Percentiles rank a stretch among this genome's conserved stretches.
phyloP scores from a whole-genome alignment of 2,329 filamentous ascomycete species.

The Huntiella omanensis region DNA sequence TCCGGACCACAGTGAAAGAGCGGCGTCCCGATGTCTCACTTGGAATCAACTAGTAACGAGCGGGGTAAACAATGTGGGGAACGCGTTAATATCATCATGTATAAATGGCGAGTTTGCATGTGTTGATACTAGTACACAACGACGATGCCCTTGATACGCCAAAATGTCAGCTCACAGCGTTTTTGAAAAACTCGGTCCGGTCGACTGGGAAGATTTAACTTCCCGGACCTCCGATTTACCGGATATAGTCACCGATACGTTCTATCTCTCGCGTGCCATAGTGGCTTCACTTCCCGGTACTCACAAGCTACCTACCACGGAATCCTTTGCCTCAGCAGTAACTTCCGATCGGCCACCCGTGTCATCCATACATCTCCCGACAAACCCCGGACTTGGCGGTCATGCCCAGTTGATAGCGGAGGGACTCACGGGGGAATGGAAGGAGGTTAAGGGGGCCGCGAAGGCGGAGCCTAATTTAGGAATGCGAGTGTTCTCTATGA shows the following conservation, averaged over 20 bases:
- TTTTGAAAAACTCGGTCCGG: constrained; percentile 34
- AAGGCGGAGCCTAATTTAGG: constrained; percentile 53
- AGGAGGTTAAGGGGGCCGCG: constrained; percentile 53
- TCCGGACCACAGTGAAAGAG: too few species aligned
- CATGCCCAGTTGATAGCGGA: constrained; percentile 21
- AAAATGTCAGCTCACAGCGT: constrained; percentile 5
- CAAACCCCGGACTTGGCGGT: constrained; percentile 6
- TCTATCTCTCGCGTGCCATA: constrained; percentile 49
- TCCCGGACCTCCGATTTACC: constrained; percentile 26
- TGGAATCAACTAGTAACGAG: too few species aligned
- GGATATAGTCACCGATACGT: constrained; percentile 37
- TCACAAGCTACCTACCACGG: constrained; percentile 25
- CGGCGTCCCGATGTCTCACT: too few species aligned
- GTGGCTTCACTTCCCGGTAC: constrained; percentile 54
- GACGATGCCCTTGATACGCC: neutral
- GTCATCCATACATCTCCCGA: neutral
- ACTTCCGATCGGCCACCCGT: neutral
- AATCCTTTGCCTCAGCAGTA: neutral
- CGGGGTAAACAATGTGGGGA: too few species aligned
- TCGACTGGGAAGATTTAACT: constrained; percentile 30
- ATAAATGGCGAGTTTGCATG: neutral
- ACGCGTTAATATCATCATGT: too few species aligned
- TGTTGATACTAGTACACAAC: neutral
- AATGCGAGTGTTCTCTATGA: constrained; percentile 63
- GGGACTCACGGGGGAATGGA: constrained; percentile 67